Base-by-base conservation (phyloP, 1,284 basidiomycete species). In the Wolfiporia cocos region DNA sequence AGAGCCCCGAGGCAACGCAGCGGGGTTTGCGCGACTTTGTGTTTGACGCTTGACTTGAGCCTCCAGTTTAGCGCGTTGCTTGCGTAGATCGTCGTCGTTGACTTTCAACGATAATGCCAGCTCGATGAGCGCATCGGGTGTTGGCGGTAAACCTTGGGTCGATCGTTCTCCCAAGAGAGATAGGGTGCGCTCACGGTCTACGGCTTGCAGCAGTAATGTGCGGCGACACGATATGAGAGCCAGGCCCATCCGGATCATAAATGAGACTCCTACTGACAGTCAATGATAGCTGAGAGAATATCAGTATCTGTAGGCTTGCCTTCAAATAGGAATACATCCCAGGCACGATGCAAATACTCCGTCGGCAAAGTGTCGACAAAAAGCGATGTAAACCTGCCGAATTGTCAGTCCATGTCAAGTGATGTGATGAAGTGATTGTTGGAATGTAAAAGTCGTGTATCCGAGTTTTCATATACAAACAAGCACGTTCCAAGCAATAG, bases 281-380 rank as follows among this genome's bases (percentile, higher is more conserved):
- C 32, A 42, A 14, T 29, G 6, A 0, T 1, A 12, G 18, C 39
- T 5, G 19, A 9, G 24, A 18, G 21, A 12, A 32, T 5, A 5
- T 4, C n/a, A 6, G 9, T 34, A 3, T 4, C 23, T 26, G 14
- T 4, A 20, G 18, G 34, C 49, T 4, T 51, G 90, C 89, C 91
- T 66, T 94, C 91, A 44, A 78, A 84, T 26, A 96, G 68, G 58
- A 95, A 91, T 3, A 93, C 65, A 58, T 97, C 93, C 83, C 92
- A 91, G 3, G 92, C 73, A 14, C 92, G 74, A 42, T 88, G 73
- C 18, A 90, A 65, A 44, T 85, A 85, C 2, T 86, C 80, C 39
- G 74, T 70, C 0, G 93, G 89, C n/a, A 97, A 70, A 3, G 76
- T 74, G 6, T 83, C 79, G 3, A 83, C 80, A 51, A 92, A 95